Evolutionary conservation across 352 stramenopile species (phyloP), one percentile per base, ranked within the genome.

Genomic region (Phytophthora fragariae): DNA sequence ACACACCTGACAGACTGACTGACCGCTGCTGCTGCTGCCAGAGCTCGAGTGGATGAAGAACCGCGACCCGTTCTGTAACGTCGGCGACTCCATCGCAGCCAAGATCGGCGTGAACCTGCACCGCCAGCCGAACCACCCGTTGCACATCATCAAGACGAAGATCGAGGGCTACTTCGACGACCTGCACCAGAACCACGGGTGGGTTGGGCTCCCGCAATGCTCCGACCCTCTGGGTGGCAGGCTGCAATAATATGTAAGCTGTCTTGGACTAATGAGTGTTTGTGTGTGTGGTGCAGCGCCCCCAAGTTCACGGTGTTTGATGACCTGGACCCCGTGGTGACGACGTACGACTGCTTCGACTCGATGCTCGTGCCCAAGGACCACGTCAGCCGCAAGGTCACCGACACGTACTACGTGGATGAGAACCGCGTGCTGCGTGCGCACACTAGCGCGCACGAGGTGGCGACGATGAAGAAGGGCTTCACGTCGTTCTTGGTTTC

Each of bases 361-460:
- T 89, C 93, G 60, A 95, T 98, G 88, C 91, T 97, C 58, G 94
- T 97, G 65, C 91, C 93, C 9, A 88, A 87, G 73, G 92, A 97
- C 78, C 93, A 98, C 75, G 89, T 98, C 39, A 97, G 86, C 57
- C 87, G 92, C 72, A 82, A 82, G 12, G 70, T 89, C 15, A 97
- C 91, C 15, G 93, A 98, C 75, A 98, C 92, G 61, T 98, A 97
- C 76, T 98, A 98, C 76, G 80, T 97, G 21, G 90, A 97, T 66
- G 75, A 84, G 21, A 81, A 79, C 27, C 93, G 81, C 35, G 85
- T 97, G 49, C 81, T 98, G 33, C 89, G 93, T 39, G 86, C 92
- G 5, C 93, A 98, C 79, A 99, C 96, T 4, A 96, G 84, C 47
- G 97, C 97, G 4, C 97, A 99, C 80, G 97, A 99, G 79, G 90